Evolutionary conservation across 2,329 filamentous ascomycete genomes (phyloP).

Genomic region (Colletotrichum chrysophilum): DNA sequence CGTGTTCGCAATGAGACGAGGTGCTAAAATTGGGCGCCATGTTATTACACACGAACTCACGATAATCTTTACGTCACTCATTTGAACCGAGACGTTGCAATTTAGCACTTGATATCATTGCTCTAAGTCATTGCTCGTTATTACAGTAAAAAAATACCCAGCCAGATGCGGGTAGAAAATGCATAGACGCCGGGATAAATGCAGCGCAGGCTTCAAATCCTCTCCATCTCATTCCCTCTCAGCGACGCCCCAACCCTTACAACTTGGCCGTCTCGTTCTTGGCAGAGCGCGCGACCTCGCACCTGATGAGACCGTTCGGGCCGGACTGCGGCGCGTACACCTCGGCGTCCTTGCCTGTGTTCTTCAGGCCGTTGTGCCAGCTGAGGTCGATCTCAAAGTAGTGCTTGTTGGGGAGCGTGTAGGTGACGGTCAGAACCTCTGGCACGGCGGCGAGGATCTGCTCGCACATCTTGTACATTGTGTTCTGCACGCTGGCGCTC

Average conservation of each 20-base stretch:
- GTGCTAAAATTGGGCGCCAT: background rate
- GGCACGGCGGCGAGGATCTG: conserved; percentile 80
- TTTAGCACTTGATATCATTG: background rate
- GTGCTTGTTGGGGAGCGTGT: conserved; percentile 95
- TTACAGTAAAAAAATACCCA: background rate
- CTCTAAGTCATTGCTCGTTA: conserved; percentile 17
- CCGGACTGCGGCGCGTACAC: conserved; percentile 93
- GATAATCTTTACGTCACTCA: background rate
- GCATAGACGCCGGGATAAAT: conserved; percentile 11
- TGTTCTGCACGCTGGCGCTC: conserved; percentile 92
- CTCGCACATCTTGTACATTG: conserved; percentile 99
- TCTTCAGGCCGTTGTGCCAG: conserved; percentile 96
- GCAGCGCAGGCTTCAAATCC: background rate
- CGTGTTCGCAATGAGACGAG: background rate
- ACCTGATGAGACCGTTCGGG: conserved; percentile 95
- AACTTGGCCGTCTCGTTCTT: conserved; percentile 23
- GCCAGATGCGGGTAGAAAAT: background rate
- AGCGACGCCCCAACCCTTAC: background rate
- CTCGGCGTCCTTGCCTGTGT: conserved; percentile 93
- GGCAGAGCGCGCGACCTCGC: conserved; percentile 72
- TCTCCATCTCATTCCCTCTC: background rate
- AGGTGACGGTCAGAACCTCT: conserved; percentile 75
- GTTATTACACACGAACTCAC: background rate
- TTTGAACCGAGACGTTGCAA: background rate
- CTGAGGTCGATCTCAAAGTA: conserved; percentile 97